phyloP scores from a whole-genome alignment of 352 stramenopile genomes.

The Pythium utonaiense region DNA sequence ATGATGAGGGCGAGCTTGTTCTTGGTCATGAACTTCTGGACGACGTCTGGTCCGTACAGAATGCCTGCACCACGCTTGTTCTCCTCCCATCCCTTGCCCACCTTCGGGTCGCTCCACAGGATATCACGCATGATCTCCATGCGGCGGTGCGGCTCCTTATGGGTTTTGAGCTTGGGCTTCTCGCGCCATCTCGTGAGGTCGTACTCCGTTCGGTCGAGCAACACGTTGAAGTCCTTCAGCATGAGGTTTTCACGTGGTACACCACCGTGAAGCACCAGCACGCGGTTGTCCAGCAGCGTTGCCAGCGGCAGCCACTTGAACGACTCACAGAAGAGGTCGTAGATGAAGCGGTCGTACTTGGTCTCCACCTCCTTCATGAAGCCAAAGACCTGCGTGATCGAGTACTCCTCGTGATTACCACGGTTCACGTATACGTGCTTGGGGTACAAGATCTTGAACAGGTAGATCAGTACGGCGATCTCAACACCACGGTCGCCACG shows the following conservation, averaged over 20 bases:
- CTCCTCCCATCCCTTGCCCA: slow-evolving; percentile 68
- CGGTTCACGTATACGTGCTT: slow-evolving; percentile 89
- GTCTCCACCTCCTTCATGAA: slow-evolving; percentile 89
- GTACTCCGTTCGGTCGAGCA: too few relatives aligned
- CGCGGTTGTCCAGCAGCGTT: slow-evolving; percentile 86
- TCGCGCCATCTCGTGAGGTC: slow-evolving; percentile 92
- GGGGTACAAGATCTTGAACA: slow-evolving; percentile 82
- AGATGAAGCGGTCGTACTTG: slow-evolving; percentile 75
- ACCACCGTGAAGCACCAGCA: slow-evolving; percentile 94
- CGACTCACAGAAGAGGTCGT: slow-evolving; percentile 70
- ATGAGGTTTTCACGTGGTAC: slow-evolving; percentile 90
- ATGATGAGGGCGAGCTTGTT: slow-evolving; percentile 93
- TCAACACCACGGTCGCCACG: slow-evolving; percentile 88
- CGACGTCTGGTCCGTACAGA: slow-evolving; percentile 92
- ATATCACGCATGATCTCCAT: slow-evolving; percentile 94
- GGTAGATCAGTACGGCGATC: slow-evolving; percentile 69
- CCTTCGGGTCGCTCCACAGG: slow-evolving; percentile 90
- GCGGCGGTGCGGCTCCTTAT: too few relatives aligned
- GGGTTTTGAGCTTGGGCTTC: slow-evolving; percentile 81
- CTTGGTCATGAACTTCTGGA: slow-evolving; percentile 92
- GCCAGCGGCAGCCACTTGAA: slow-evolving; percentile 90
- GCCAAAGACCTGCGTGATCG: slow-evolving; percentile 93
- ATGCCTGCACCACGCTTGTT: slow-evolving; percentile 88
- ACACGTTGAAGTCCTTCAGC: slow-evolving; percentile 84
- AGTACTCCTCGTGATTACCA: slow-evolving; percentile 95